Conservation (phyloP, 805 yeast genomes). For the Yamadazyma phyllophila region DNA sequence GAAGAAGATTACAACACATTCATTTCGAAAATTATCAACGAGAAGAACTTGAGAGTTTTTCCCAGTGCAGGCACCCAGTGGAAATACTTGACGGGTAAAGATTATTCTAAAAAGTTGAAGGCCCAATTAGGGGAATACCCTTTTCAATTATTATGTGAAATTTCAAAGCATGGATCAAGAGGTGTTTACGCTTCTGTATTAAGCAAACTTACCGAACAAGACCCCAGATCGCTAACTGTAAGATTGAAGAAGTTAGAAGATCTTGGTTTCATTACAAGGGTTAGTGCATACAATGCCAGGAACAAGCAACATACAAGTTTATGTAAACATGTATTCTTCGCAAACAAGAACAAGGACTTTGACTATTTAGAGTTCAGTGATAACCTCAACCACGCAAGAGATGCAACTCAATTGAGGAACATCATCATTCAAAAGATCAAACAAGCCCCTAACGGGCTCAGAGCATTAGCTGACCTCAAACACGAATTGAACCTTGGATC, state of each 20-base stretch:
- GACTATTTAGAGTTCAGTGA: conserved; percentile 20
- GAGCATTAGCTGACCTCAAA: conserved; percentile 61
- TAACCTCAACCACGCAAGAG: conserved; percentile 25
- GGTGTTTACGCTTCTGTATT: conserved; percentile 64
- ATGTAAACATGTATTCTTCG: conserved; percentile 50
- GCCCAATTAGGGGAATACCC: conserved; percentile 51
- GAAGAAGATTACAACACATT: conserved; percentile 17
- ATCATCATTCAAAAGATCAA: conserved; percentile 50
- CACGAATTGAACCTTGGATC: conserved; percentile 54
- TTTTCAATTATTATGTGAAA: conserved; percentile 56
- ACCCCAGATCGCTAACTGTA: conserved; percentile 64
- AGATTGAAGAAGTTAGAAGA: conserved; percentile 56
- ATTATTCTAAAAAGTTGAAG: conserved; percentile 44
- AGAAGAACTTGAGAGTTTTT: conserved; percentile 19
- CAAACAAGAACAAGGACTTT: conserved; percentile 22
- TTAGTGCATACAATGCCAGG: conserved; percentile 26
- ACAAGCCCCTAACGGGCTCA: conserved; percentile 56
- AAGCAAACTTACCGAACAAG: conserved; percentile 60
- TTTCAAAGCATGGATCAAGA: conserved; percentile 51
- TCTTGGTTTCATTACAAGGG: conserved; percentile 46
- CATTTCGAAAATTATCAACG: conserved; percentile 16
- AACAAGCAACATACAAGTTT: conserved; percentile 54
- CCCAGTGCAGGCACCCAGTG: conserved; percentile 59
- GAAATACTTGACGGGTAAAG: conserved; percentile 52
- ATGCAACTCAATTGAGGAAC: conserved; percentile 27